A percentile compares a stretch with the other conserved stretches of the same genome.
These are phyloP conservation scores for Termitomyces sp. DNA, from an alignment of 768 basidiomycete genomes.

Conservation along the genomic window DNA sequence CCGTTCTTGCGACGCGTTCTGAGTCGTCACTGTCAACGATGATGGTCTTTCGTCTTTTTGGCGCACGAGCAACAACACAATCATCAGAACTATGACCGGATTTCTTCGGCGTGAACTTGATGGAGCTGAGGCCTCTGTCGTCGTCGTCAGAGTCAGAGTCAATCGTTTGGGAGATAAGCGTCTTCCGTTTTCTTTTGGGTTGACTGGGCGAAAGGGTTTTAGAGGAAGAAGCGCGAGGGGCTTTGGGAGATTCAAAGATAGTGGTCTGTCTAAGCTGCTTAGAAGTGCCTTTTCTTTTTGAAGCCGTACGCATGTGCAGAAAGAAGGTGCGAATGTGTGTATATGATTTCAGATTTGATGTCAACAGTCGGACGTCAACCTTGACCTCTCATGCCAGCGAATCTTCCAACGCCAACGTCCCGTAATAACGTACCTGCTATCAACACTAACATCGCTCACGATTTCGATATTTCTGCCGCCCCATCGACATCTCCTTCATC, in stretches of 20 bases:
- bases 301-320: slow-evolving; percentile 11
- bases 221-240: slow-evolving; percentile 15
- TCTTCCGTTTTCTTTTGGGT: slow-evolving; percentile 9
- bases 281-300: slow-evolving; percentile 14
- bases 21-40: slow-evolving; percentile 14
- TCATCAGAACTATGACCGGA: background rate
- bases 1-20: background rate
- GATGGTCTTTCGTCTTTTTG: slow-evolving; percentile 11
- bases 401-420: slow-evolving; percentile 1
- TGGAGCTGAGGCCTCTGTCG: slow-evolving; percentile 38
- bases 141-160: slow-evolving; percentile 13
- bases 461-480: slow-evolving; percentile 8
- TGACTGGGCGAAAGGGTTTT: slow-evolving; percentile 4
- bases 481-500: slow-evolving; percentile 4
- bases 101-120: slow-evolving; percentile 42
- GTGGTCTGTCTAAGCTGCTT: slow-evolving; percentile 40
- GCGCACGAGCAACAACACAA: background rate
- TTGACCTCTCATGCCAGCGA: too few species aligned
- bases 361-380: too few species aligned
- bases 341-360: too few species aligned
- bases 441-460: slow-evolving; percentile 3
- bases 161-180: slow-evolving; percentile 3
- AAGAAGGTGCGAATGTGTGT: background rate
- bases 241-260: slow-evolving; percentile 29
- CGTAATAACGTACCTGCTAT: slow-evolving; percentile 7